Base-by-base conservation (phyloP, 1,284 basidiomycete species). In the Ganoderma multipileum region DNA sequence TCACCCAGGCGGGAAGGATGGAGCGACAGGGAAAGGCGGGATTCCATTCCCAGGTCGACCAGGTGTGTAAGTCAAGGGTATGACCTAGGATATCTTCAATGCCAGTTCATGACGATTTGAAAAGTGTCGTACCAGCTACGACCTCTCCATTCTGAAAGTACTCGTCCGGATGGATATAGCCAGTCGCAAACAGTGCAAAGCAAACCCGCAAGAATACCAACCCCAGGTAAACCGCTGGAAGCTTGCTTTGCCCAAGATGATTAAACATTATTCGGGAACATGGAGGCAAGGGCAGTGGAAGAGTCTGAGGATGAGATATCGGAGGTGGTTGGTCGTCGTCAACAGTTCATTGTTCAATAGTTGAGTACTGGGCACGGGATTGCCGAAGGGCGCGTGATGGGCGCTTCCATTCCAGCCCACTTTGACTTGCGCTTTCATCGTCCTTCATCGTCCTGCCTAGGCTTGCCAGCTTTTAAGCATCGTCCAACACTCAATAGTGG, bases 81-180 rank as follows among this genome's bases (percentile, higher is more conserved):
- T 63, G 69, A 9, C 79, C 81, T 83, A 23, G 55, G 23, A 16
- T 12, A 11, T 6, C 3, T 14, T 33, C 47, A 55, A 38, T 26
- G 42, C 33, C 3, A 39, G 57, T 57, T 36, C n/a, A 18, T 30
- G 18, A 23, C 9, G 14, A 61, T 39, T 8, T 18, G 2, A 12
- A 23, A 9, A 26, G 16, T 9, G 47, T 6, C 67, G 6, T 28
- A 82, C 82, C 82, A 61, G 82, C 79, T 30, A 75, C 77, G n/a
- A 79, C 74, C 69, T 83, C 83, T 50, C 79, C 83, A 67, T 80
- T 83, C 73, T 83, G 82, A 71, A 83, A 81, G 69, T 82, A 76
- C 72, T 83, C 82, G 67, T 83, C 83, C 8, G 83, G 82, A 66
- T 83, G 83, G 60, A 83, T 83, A 69, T 83, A 83, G 1, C 79